A percentile compares a stretch with the other conserved stretches of the same genome.
Evolutionary conservation across 225 moss, liverwort and hornwort genomes (phyloP).

Genomic region (Takakia lepidozioides): DNA sequence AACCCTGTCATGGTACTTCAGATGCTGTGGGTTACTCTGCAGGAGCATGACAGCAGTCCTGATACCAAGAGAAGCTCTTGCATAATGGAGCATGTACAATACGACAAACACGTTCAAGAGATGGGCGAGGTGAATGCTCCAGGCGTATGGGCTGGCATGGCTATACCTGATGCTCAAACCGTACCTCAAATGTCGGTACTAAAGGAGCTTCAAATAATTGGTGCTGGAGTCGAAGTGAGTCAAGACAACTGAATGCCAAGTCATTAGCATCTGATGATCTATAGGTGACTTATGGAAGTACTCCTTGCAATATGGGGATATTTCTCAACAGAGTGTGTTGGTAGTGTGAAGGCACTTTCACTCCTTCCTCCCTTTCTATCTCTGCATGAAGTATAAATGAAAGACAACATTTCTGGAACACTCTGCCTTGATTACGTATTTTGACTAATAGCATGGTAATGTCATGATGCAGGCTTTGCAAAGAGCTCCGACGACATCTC

Average conservation of each 20-base stretch:
- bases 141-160: neutral
- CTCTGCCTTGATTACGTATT: too few species aligned
- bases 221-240: neutral
- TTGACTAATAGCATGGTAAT: neutral
- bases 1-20: neutral
- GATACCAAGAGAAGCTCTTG: neutral
- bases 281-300: too few species aligned
- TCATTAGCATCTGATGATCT: neutral
- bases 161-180: neutral
- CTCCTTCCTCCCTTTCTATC: neutral
- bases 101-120: neutral
- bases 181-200: neutral
- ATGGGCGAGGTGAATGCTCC: neutral
- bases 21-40: neutral
- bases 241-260: neutral
- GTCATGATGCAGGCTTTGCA: neutral
- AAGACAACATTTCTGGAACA: too few species aligned
- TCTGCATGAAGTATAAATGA: too few species aligned
- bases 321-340: too few species aligned
- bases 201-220: too few species aligned
- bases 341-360: too few species aligned
- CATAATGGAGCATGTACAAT: neutral
- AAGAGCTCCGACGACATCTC: neutral
- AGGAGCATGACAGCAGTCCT: neutral
- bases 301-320: too few species aligned